A percentile compares a stretch with the other conserved stretches of the same genome.
Conservation (phyloP, 495 filamentous ascomycete species). For the Cercophora sp. region DNA sequence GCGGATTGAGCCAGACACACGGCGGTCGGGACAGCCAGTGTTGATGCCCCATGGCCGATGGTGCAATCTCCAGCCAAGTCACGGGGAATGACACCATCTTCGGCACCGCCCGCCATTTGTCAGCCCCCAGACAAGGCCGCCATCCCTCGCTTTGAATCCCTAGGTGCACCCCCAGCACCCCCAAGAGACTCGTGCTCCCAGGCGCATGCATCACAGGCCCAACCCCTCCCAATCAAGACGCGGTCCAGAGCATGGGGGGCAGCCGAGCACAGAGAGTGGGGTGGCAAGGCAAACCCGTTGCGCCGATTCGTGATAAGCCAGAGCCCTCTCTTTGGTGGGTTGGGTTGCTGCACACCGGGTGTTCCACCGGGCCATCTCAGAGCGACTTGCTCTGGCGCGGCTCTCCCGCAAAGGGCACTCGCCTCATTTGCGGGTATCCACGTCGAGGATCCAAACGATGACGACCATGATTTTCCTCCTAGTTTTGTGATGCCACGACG, state of each 20-base stretch:
- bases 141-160: too few species aligned
- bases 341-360: neutral
- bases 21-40: constrained; percentile 20
- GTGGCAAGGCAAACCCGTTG: neutral
- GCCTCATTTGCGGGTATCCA: neutral
- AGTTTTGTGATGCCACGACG: too few species aligned
- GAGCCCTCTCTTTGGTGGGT: constrained; percentile 14
- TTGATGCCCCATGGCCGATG: constrained; percentile 33
- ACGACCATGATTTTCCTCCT: neutral
- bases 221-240: constrained; percentile 24
- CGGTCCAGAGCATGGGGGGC: constrained; percentile 18
- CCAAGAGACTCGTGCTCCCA: constrained; percentile 8
- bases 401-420: neutral
- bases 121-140: constrained; percentile 28
- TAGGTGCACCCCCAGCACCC: constrained; percentile 6
- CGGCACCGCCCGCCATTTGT: constrained; percentile 33
- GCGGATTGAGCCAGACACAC: constrained; percentile 19
- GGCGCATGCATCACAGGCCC: constrained; percentile 18
- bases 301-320: constrained; percentile 27
- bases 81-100: constrained; percentile 42
- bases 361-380: neutral
- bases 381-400: neutral
- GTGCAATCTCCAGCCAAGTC: constrained; percentile 34
- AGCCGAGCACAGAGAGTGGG: constrained; percentile 14
- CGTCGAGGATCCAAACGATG: neutral